Evolutionary conservation across 2,329 filamentous ascomycete species (phyloP).

Genomic region (Phyllachora maydis): DNA sequence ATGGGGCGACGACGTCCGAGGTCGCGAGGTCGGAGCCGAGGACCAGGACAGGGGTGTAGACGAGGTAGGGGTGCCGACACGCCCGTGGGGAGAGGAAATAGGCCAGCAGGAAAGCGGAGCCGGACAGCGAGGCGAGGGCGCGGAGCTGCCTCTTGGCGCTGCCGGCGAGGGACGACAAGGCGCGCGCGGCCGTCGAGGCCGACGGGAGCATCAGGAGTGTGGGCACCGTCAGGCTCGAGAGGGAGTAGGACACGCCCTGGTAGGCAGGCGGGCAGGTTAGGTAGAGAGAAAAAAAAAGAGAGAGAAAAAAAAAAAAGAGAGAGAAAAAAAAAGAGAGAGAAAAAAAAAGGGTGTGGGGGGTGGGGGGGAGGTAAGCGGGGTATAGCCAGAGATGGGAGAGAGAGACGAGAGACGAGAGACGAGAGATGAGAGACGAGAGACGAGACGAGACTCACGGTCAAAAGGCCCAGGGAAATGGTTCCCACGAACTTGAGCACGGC

Average conservation of each 20-base stretch:
- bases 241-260: slow-evolving; percentile 76
- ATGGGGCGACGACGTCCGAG: slow-evolving; percentile 24
- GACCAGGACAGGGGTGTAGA: slow-evolving; percentile 62
- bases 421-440: background rate
- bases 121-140: slow-evolving; percentile 46
- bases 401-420: slow-evolving; percentile 1
- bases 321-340: too few species aligned
- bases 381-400: too few species aligned
- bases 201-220: slow-evolving; percentile 64
- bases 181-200: slow-evolving; percentile 46
- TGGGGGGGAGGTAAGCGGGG: too few species aligned
- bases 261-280: slow-evolving; percentile 2
- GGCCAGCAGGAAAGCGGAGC: slow-evolving; percentile 53
- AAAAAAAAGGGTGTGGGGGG: background rate
- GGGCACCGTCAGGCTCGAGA: slow-evolving; percentile 59
- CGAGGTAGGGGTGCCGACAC: slow-evolving; percentile 68
- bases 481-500: slow-evolving; percentile 82
- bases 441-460: slow-evolving; percentile 45
- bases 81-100: slow-evolving; percentile 56
- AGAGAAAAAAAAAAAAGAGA: too few species aligned
- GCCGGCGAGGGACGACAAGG: slow-evolving; percentile 45
- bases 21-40: slow-evolving; percentile 35
- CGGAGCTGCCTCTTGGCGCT: slow-evolving; percentile 45
- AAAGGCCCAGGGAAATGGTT: slow-evolving; percentile 67
- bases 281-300: background rate